A percentile compares a stretch with the other conserved stretches of the same genome.
Evolutionary conservation across 2,329 filamentous ascomycete species (phyloP).

Genomic region (Amesomyces nigricolor): DNA sequence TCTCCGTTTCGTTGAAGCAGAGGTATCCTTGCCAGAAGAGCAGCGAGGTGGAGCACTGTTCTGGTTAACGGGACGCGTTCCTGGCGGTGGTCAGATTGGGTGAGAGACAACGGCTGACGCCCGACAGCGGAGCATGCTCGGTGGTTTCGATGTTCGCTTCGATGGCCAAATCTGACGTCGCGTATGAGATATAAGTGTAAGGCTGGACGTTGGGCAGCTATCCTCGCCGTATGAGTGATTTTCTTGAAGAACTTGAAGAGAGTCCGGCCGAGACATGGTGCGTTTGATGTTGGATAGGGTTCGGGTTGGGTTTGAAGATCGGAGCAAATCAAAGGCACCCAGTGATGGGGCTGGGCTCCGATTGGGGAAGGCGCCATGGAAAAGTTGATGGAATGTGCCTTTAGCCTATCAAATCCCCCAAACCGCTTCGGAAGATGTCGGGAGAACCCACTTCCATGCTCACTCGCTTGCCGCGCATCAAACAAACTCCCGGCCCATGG

Average conservation of each 20-base stretch:
- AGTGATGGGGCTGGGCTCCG: background rate
- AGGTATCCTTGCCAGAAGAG: conserved; percentile 2
- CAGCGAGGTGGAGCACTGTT: background rate
- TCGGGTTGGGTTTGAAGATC: background rate
- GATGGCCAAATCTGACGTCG: background rate
- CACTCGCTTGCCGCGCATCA: conserved; percentile 10
- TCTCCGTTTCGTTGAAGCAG: background rate
- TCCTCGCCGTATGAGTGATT: conserved; percentile 16
- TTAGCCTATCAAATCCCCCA: conserved; percentile 24
- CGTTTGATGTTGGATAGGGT: background rate
- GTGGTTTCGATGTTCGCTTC: conserved; percentile 3
- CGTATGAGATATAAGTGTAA: background rate
- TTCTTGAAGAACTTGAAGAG: background rate
- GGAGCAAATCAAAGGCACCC: background rate
- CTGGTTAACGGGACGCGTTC: background rate
- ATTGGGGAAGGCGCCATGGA: background rate
- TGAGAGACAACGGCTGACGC: background rate
- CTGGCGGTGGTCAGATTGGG: background rate
- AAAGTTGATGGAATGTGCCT: conserved; percentile 8
- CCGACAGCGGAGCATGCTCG: conserved; percentile 8
- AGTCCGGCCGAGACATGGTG: conserved; percentile 12
- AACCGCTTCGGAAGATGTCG: conserved; percentile 23
- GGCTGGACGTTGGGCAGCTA: conserved; percentile 1
- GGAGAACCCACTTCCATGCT: conserved; percentile 10
- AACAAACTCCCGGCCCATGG: conserved; percentile 10